These are phyloP conservation scores for Closterium sp. DNA, from an alignment of 139 green algal species.

Conservation along the genomic window DNA sequence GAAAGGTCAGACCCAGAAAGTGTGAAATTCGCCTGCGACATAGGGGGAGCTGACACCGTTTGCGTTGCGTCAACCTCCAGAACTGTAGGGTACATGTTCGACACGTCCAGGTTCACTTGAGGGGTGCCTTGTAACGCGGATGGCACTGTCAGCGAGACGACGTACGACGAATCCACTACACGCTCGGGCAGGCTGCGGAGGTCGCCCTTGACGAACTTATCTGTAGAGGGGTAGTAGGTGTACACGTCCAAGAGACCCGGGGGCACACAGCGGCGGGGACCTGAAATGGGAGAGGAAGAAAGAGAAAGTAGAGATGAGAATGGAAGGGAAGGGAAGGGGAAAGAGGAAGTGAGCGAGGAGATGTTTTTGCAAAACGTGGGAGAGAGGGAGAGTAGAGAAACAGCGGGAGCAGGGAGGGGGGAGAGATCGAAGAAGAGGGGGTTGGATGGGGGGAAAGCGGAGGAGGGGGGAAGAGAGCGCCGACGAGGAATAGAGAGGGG, in stretches of 20 bases:
- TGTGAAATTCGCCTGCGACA: background rate
- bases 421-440: too few species aligned
- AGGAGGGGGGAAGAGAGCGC: too few species aligned
- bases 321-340: too few species aligned
- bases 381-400: too few species aligned
- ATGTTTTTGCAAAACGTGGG: too few species aligned
- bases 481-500: too few species aligned
- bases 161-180: background rate
- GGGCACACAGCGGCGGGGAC: background rate
- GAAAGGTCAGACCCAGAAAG: background rate
- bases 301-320: background rate
- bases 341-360: too few species aligned
- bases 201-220: background rate
- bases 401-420: too few species aligned
- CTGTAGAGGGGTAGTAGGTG: background rate
- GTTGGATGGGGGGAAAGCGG: too few species aligned
- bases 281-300: background rate
- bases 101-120: background rate
- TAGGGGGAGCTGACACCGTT: background rate
- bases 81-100: background rate
- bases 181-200: background rate
- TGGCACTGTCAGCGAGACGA: background rate
- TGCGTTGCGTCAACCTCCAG: background rate
- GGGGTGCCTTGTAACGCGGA: background rate
- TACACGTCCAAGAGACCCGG: background rate